Evolutionary conservation across 768 basidiomycete species (phyloP).

Genomic region (Kwoniella bestiolae): DNA sequence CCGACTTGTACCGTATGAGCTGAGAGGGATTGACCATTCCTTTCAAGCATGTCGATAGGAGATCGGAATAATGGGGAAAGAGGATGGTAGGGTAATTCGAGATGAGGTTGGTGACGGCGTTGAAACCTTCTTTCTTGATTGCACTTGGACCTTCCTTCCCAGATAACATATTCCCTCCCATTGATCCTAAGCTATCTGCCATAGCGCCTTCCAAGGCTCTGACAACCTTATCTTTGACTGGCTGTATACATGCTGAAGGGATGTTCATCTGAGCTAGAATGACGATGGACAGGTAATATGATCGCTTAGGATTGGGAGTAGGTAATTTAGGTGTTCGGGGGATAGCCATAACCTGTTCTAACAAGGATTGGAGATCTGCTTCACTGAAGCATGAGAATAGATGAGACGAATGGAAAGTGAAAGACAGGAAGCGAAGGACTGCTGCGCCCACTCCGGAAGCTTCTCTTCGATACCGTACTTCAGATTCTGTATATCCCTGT

Average conservation of each 20-base stretch:
- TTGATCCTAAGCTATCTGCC: conserved; percentile 31
- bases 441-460: conserved; percentile 50
- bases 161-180: conserved; percentile 22
- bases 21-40: conserved; percentile 22
- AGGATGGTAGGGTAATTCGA: conserved; percentile 48
- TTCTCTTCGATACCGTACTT: conserved; percentile 54
- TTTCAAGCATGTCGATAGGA: conserved; percentile 41
- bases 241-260: conserved; percentile 38
- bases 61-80: conserved; percentile 40
- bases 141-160: conserved; percentile 41
- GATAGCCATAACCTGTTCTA: conserved; percentile 47
- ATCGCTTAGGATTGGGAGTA: conserved; percentile 53
- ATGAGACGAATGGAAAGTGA: conserved; percentile 34
- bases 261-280: conserved; percentile 45
- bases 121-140: conserved; percentile 41
- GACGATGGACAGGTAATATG: conserved; percentile 51
- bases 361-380: conserved; percentile 44
- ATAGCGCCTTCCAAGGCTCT: conserved; percentile 44
- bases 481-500: conserved; percentile 53
- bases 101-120: conserved; percentile 44
- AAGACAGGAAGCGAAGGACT: conserved; percentile 45
- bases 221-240: conserved; percentile 47
- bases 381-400: conserved; percentile 46
- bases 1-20: conserved; percentile 40
- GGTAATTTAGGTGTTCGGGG: conserved; percentile 51